Conservation (phyloP, 2,329 filamentous ascomycete species). For the Colletotrichum scovillei region DNA sequence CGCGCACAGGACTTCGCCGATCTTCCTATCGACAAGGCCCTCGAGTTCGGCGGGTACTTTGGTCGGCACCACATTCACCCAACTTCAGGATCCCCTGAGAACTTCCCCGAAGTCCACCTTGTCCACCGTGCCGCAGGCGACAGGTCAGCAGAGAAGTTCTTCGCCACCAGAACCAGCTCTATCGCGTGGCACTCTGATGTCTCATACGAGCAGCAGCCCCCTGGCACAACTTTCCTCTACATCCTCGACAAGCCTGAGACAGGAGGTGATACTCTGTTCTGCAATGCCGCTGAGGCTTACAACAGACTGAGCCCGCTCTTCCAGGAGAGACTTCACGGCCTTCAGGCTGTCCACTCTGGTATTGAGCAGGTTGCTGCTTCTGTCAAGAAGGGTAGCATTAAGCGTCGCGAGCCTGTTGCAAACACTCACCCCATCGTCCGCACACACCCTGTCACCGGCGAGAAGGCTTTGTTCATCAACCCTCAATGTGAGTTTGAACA, state of each 20-base stretch:
- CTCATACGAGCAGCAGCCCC: constrained; percentile 88
- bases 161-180: constrained; percentile 77
- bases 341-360: constrained; percentile 33
- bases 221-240: constrained; percentile 90
- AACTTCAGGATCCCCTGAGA: constrained; percentile 75
- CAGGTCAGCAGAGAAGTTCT: constrained; percentile 66
- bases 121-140: constrained; percentile 71
- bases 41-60: constrained; percentile 75
- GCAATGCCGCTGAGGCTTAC: constrained; percentile 84
- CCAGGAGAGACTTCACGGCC: constrained; percentile 60
- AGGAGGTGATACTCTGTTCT: constrained; percentile 88
- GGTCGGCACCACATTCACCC: constrained; percentile 78
- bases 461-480: constrained; percentile 33
- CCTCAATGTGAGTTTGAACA: constrained; percentile 25
- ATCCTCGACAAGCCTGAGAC: constrained; percentile 83
- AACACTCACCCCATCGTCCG: constrained; percentile 32
- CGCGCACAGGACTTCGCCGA: constrained; percentile 74
- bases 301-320: constrained; percentile 82
- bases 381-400: constrained; percentile 33
- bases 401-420: constrained; percentile 34
- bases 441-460: constrained; percentile 31
- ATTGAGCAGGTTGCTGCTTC: constrained; percentile 32
- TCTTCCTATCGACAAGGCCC: constrained; percentile 70
- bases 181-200: constrained; percentile 93
- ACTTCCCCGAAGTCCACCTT: constrained; percentile 74